Conservation (phyloP, 805 yeast genomes). For the Starmerella bombi region DNA sequence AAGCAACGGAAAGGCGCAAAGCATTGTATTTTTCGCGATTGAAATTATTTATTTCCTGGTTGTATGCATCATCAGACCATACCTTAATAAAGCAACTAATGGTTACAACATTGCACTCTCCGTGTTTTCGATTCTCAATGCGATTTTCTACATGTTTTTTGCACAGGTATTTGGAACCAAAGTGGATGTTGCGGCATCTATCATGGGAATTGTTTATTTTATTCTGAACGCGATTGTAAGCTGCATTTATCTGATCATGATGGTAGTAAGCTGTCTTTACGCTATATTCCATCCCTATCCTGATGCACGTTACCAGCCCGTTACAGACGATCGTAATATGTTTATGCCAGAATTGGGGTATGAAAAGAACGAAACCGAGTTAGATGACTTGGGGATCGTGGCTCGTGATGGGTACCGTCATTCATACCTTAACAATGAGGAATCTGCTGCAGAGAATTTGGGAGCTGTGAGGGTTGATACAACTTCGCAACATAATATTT, state of each 20-base stretch:
- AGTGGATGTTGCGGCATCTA: slow-evolving; percentile 78
- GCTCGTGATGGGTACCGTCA: slow-evolving; percentile 28
- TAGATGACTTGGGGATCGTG: slow-evolving; percentile 56
- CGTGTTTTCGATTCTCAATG: slow-evolving; percentile 64
- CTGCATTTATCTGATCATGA: slow-evolving; percentile 63
- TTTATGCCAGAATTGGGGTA: slow-evolving; percentile 40
- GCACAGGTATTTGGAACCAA: slow-evolving; percentile 61
- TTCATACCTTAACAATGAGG: slow-evolving; percentile 18
- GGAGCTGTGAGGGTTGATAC: not conserved
- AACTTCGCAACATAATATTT: not conserved
- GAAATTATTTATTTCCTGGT: slow-evolving; percentile 59
- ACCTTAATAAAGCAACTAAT: slow-evolving; percentile 88
- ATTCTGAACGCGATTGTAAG: slow-evolving; percentile 84
- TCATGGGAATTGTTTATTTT: slow-evolving; percentile 83
- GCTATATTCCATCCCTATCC: slow-evolving; percentile 84
- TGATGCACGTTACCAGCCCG: slow-evolving; percentile 87
- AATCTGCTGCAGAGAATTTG: not conserved
- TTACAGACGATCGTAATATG: slow-evolving; percentile 93
- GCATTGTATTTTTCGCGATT: slow-evolving; percentile 58
- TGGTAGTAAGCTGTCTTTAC: slow-evolving; percentile 73
- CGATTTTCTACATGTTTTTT: slow-evolving; percentile 79
- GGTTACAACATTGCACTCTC: slow-evolving; percentile 82
- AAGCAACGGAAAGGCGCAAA: slow-evolving; percentile 64
- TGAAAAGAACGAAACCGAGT: slow-evolving; percentile 38
- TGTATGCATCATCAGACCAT: slow-evolving; percentile 67